Percentiles rank a stretch among this genome's conserved stretches.
phyloP scores from a whole-genome alignment of 441 rosid genomes.

The Gossypium gossypioides region DNA sequence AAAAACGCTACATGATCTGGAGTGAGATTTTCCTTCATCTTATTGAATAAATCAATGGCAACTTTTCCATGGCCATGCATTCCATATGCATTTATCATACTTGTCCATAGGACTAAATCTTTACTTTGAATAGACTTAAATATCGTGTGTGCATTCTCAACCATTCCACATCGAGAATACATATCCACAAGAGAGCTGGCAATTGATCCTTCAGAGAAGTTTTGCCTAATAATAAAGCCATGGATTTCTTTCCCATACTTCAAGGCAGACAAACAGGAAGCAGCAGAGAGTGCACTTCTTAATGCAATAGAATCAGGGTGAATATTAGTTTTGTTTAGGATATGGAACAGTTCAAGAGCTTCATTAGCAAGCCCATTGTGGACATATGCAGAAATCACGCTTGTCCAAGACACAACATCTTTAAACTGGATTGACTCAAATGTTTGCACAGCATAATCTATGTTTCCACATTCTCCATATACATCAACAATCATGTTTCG shows the following conservation, averaged over 20 bases:
- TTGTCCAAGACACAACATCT: slow-evolving; percentile 85
- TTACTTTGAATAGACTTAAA: slow-evolving; percentile 33
- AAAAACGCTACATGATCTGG: slow-evolving; percentile 76
- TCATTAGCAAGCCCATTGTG: slow-evolving; percentile 44
- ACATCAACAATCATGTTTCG: slow-evolving; percentile 50
- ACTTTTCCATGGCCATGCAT: slow-evolving; percentile 70
- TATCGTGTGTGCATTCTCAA: slow-evolving; percentile 43
- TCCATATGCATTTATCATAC: slow-evolving; percentile 73
- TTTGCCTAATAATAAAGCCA: slow-evolving; percentile 45
- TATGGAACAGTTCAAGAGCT: slow-evolving; percentile 48
- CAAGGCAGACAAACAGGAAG: slow-evolving; percentile 49
- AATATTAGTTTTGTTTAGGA: slow-evolving; percentile 39
- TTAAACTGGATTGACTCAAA: slow-evolving; percentile 40
- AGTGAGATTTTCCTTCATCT: slow-evolving; percentile 35
- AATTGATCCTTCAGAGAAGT: slow-evolving; percentile 48
- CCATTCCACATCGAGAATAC: slow-evolving; percentile 74
- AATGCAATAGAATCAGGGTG: slow-evolving; percentile 57
- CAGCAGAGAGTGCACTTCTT: slow-evolving; percentile 51
- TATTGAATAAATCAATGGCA: slow-evolving; percentile 49
- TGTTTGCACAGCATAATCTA: slow-evolving; percentile 42
- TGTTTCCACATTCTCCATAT: slow-evolving; percentile 53
- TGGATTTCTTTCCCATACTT: slow-evolving; percentile 77
- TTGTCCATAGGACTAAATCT: slow-evolving; percentile 54
- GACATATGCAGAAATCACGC: slow-evolving; percentile 66
- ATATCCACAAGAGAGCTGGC: slow-evolving; percentile 64